Percentiles rank a stretch among this genome's conserved stretches.
phyloP scores from a whole-genome alignment of 257 asterid genomes.

The Solanum pinnatisectum region DNA sequence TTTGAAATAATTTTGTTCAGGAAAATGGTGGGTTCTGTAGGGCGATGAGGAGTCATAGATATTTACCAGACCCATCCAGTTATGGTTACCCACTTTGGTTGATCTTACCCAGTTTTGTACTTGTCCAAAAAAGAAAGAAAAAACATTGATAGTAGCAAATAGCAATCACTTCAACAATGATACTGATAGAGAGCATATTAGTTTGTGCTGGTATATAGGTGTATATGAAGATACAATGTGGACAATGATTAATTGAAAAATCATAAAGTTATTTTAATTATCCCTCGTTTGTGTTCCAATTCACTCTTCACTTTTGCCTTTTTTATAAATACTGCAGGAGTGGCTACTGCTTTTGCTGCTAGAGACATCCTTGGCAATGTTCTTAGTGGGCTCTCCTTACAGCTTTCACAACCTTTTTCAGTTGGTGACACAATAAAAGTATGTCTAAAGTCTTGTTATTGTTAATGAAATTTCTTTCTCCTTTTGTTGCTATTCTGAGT shows the following conservation, averaged over 20 bases:
- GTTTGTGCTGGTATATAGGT: not conserved
- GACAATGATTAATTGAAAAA: not conserved
- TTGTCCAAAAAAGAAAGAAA: not conserved
- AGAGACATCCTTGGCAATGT: slow-evolving; percentile 86
- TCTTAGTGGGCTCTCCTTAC: slow-evolving; percentile 77
- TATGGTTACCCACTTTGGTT: not conserved
- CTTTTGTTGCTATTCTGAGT: not conserved
- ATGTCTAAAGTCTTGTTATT: slow-evolving; percentile 9
- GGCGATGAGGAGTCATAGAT: not conserved
- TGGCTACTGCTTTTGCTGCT: slow-evolving; percentile 97
- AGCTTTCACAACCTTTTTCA: slow-evolving; percentile 70
- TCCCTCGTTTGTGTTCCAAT: not conserved
- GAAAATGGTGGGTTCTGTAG: not conserved
- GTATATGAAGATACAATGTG: not conserved
- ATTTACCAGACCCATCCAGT: not conserved
- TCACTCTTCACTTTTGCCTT: not conserved
- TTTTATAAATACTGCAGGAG: slow-evolving; percentile 44
- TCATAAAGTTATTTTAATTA: not conserved
- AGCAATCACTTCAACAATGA: not conserved
- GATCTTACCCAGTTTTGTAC: not conserved
- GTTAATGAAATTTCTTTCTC: not conserved
- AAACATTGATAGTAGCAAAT: not conserved
- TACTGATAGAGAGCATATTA: not conserved
- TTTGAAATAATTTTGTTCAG: not conserved
- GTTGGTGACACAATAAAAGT: slow-evolving; percentile 87